Evolutionary conservation across 2,329 filamentous ascomycete species (phyloP).

Genomic region (Massarina eburnea): DNA sequence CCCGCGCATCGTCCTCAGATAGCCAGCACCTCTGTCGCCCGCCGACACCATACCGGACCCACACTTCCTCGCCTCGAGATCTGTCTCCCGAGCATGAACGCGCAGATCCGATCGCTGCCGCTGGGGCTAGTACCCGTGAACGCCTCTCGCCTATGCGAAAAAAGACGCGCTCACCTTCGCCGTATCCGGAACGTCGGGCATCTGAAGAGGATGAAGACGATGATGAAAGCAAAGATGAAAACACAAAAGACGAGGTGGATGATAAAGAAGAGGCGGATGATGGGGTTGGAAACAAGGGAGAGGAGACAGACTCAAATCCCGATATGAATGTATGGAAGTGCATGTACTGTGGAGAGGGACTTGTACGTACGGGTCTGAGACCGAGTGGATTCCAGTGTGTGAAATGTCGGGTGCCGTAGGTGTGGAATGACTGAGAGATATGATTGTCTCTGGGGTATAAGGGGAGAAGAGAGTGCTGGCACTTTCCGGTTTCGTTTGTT

Average conservation of each 20-base stretch:
- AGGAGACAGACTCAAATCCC: not conserved
- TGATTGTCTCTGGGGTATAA: not conserved
- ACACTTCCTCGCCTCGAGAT: not conserved
- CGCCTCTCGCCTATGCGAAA: not conserved
- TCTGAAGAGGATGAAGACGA: not conserved
- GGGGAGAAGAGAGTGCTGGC: not conserved
- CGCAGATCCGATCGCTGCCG: not conserved
- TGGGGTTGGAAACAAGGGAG: not conserved
- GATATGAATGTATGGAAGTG: conserved; percentile 2
- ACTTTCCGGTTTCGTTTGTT: not conserved
- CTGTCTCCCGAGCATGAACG: not conserved
- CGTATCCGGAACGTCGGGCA: not conserved
- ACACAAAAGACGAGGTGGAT: not conserved
- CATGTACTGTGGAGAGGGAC: not conserved
- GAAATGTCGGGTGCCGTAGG: conserved; percentile 1
- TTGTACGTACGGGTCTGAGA: not conserved
- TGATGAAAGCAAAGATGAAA: not conserved
- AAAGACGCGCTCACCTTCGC: not conserved
- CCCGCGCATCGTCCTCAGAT: not conserved
- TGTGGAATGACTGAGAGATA: not conserved
- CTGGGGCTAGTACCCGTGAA: not conserved
- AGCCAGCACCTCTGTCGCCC: not conserved
- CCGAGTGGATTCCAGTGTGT: not conserved
- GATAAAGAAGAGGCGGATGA: not conserved
- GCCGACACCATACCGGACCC: not conserved